A percentile compares a stretch with the other conserved stretches of the same genome.
These are phyloP conservation scores for Penicillium angulare DNA, from an alignment of 495 filamentous ascomycete genomes.

Conservation along the genomic window DNA sequence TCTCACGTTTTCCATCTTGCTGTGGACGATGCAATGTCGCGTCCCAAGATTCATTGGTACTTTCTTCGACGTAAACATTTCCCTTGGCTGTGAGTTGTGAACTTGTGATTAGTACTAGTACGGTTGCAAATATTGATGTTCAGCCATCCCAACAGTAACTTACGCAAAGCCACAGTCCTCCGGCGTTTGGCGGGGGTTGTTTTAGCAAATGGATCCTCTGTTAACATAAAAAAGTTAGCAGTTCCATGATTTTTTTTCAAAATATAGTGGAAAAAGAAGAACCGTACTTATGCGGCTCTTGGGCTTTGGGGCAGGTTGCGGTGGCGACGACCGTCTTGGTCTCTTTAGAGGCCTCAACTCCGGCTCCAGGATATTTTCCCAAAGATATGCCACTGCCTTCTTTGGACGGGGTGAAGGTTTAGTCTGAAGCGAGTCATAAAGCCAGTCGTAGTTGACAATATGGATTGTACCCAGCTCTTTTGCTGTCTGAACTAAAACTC, in stretches of 20 bases:
- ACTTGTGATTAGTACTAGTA: background rate
- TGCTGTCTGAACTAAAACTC: constrained; percentile 41
- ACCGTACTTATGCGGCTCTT: background rate
- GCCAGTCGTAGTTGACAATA: constrained; percentile 63
- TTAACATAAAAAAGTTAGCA: background rate
- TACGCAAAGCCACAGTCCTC: background rate
- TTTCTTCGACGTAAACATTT: background rate
- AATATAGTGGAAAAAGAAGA: background rate
- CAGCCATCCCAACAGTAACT: too few species aligned
- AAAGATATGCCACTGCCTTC: constrained; percentile 46
- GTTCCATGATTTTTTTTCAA: background rate
- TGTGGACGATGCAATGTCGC: background rate
- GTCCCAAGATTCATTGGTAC: constrained; percentile 10
- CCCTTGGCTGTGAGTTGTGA: background rate
- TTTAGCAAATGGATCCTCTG: constrained; percentile 9
- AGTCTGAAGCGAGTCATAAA: constrained; percentile 51
- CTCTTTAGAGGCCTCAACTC: constrained; percentile 15
- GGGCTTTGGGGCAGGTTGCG: background rate
- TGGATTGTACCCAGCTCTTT: constrained; percentile 35
- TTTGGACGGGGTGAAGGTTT: constrained; percentile 26
- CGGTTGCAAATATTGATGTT: background rate
- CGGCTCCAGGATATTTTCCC: constrained; percentile 35
- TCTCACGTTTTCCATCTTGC: constrained; percentile 12
- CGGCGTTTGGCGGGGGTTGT: background rate
- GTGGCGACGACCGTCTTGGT: background rate